These are phyloP conservation scores for Aspergillus sclerotiicarbonarius DNA, from an alignment of 495 filamentous ascomycete species.

Conservation along the genomic window DNA sequence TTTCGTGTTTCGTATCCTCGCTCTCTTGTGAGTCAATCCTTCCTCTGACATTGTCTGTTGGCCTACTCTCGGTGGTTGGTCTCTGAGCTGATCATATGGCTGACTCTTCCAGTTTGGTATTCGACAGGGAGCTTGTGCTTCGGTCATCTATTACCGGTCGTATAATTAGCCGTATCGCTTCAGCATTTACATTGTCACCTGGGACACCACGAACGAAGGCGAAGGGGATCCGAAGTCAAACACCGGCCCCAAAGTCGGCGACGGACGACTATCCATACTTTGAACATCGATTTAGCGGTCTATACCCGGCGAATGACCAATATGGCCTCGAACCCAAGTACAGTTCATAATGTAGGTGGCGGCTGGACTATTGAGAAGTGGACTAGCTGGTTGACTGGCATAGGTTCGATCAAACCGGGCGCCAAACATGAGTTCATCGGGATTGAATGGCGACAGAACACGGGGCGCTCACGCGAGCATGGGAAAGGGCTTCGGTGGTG, in stretches of 20 bases:
- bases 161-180: slow-evolving; percentile 1
- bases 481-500: slow-evolving; percentile 44
- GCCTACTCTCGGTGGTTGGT: neutral
- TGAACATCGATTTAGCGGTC: slow-evolving; percentile 31
- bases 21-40: slow-evolving; percentile 12
- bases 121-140: slow-evolving; percentile 11
- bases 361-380: neutral
- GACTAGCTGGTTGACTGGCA: slow-evolving; percentile 1
- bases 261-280: slow-evolving; percentile 4
- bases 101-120: slow-evolving; percentile 16
- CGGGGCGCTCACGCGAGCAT: slow-evolving; percentile 38
- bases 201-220: neutral
- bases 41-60: neutral
- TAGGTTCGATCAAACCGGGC: slow-evolving; percentile 40
- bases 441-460: slow-evolving; percentile 38
- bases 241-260: neutral
- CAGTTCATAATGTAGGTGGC: slow-evolving; percentile 40
- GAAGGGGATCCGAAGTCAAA: neutral
- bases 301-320: slow-evolving; percentile 32
- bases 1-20: slow-evolving; percentile 6
- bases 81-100: slow-evolving; percentile 6
- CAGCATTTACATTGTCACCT: neutral
- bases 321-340: slow-evolving; percentile 39
- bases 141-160: neutral
- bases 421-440: slow-evolving; percentile 41